Percentiles rank a stretch among this genome's conserved stretches.
phyloP scores from a whole-genome alignment of 2,329 filamentous ascomycete species.

The Penicillium griseofulvum region DNA sequence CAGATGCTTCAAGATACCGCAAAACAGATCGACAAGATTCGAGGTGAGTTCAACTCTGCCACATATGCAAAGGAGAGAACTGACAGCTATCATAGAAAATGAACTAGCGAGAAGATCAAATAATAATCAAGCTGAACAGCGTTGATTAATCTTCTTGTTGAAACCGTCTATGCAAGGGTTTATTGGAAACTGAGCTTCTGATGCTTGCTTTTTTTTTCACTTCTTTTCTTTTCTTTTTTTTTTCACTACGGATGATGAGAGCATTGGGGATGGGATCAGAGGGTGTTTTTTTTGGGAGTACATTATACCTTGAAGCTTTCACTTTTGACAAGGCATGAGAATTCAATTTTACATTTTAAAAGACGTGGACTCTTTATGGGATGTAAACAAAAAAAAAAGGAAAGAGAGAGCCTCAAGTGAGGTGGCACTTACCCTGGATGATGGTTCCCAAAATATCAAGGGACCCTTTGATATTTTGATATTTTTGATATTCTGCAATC shows the following conservation, averaged over 20 bases:
- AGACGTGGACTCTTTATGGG: neutral
- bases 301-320: conserved; percentile 1
- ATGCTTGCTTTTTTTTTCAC: neutral
- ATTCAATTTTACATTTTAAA: neutral
- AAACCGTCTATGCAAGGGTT: neutral
- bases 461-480: too few relatives aligned
- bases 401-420: neutral
- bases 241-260: neutral
- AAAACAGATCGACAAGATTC: conserved; percentile 9
- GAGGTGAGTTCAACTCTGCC: conserved; percentile 3
- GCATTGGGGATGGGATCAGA: conserved; percentile 4
- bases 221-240: neutral
- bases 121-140: neutral
- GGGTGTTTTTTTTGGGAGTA: neutral
- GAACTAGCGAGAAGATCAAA: conserved; percentile 2
- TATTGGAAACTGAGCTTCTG: neutral
- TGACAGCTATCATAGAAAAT: conserved; percentile 11
- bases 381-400: neutral
- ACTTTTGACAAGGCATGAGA: conserved; percentile 4
- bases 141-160: conserved; percentile 1
- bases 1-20: conserved; percentile 8
- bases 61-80: conserved; percentile 4
- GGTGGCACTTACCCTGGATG: neutral
- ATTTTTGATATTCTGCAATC: too few relatives aligned
- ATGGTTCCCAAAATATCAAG: too few relatives aligned